Base-by-base conservation (phyloP, 2,329 filamentous ascomycete genomes). In the Zasmidium cellare region DNA sequence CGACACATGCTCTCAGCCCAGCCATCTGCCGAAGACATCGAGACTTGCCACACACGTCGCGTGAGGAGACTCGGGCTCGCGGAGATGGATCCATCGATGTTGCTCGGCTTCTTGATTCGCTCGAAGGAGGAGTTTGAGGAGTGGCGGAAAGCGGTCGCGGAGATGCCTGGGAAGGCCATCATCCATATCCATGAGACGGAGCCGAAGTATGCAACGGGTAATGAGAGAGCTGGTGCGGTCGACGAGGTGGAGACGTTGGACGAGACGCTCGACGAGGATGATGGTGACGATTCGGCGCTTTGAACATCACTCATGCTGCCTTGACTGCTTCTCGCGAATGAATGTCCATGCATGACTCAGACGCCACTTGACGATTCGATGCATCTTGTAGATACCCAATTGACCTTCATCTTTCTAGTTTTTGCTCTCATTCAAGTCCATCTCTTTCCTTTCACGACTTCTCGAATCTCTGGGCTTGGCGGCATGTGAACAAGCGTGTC, bases 11-110 rank as follows among this genome's bases (percentile, higher is more conserved):
- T 97, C 1, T 85, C 88, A 0, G 71, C 80, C 0, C 74, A 77
- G 6, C 76, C 84, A 1, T 86, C 86, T 0, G 69, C 79, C 7
- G 88, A 90, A 66, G 92, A 97, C 58, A 73, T 96, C 16, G 84
- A 88, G 55, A 89, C 89, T 0, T 97, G 91, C 69, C 93, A 99
- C 72, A 97, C 92, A 0, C 84, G 90, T 51, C 87, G 93, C 49
- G 77, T 99, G 18, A 86, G 93, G 38, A 84, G 89, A 56, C 81
- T 99, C 25, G 88, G 94, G 65, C 83, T 99, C 50, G 86, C 87
- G 58, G 92, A 97, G 70, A 94, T 99, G 90, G 94, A 99, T 69
- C 94, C 94, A 0, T 97, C 92, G 70, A 99, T 99, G 94, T 78
- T 99, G 45, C 90, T 99, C 64, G 93, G 91, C 3, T 97, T 97